Evolutionary conservation across 2,329 filamentous ascomycete species (phyloP).

Genomic region (Podosphaera xanthii): DNA sequence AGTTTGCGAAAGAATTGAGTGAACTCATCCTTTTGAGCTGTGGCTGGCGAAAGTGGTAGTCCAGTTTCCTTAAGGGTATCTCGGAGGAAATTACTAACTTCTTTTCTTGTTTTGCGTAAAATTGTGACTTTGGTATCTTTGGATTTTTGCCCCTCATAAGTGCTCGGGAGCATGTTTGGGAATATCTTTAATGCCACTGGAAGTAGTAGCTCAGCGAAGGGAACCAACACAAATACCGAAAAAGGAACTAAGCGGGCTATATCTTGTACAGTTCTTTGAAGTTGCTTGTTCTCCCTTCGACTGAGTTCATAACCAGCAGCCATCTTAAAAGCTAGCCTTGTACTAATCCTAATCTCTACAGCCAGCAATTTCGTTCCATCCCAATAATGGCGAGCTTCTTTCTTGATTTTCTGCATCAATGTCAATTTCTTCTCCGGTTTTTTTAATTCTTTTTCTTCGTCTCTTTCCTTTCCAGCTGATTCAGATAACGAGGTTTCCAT

Average conservation of each 20-base stretch:
- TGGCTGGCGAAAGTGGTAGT: constrained; percentile 61
- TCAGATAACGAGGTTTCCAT: constrained; percentile 26
- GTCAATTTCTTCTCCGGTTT: constrained; percentile 74
- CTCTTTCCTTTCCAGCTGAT: constrained; percentile 39
- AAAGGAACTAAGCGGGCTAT: constrained; percentile 83
- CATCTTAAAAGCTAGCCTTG: constrained; percentile 84
- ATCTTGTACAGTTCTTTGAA: constrained; percentile 84
- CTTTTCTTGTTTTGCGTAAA: constrained; percentile 69
- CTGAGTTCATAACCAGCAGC: constrained; percentile 91
- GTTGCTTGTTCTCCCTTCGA: constrained; percentile 75
- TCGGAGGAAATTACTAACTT: constrained; percentile 76
- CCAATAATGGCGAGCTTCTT: constrained; percentile 88
- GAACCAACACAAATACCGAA: constrained; percentile 89
- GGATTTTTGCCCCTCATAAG: constrained; percentile 77
- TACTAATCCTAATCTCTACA: constrained; percentile 82
- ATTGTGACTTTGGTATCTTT: constrained; percentile 72
- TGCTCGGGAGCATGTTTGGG: constrained; percentile 92
- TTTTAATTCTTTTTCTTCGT: constrained; percentile 37
- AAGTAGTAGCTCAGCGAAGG: constrained; percentile 80
- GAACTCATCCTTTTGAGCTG: constrained; percentile 81
- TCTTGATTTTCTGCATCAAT: constrained; percentile 78
- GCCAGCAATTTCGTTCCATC: constrained; percentile 90
- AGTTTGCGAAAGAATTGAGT: constrained; percentile 94
- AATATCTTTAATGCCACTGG: constrained; percentile 84
- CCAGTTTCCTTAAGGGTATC: constrained; percentile 85